Evolutionary conservation across 2,329 filamentous ascomycete species (phyloP), one percentile per base, ranked within the genome.

Genomic region (Pseudocercospora fuligena): DNA sequence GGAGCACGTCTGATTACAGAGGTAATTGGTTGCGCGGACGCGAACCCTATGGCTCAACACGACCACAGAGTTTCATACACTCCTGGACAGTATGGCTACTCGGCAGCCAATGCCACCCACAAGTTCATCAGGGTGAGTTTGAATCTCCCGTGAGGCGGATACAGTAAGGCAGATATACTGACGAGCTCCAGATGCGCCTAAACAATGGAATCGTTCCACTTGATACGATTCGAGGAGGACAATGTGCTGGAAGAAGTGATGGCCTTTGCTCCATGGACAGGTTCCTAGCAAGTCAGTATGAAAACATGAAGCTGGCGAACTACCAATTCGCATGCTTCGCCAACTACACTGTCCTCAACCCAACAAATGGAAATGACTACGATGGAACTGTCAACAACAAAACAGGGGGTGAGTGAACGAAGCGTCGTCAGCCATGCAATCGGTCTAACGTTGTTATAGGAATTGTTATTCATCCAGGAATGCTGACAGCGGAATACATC

Each of bases 1-100:
- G 85, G 84, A 23, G 85, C 81, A 3, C 81, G 84, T 19, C 79
- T 88, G 31, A 78, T 86, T 53, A 86, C 86, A 1, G 86, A 88
- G 75, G 80, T 86, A 29, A 84, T 87, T 69, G 85, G 83, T 36
- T 88, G 86, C 70, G 75, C 78, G 2, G 63, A 68, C 0, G 58
- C 79, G 0, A 65, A 81, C 56, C 83, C 86, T 0, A 71, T 71
- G 4, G 74, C 80, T 0, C 79, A 81, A 2, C 78, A 80, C 36
- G 67, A 76, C 1, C 71, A 83, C 46, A 75, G 79, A 25, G 80
- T 80, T 0, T 71, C 78, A 16, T 85, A 85, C 74, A 78, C 77
- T 47, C 78, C 80, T 0, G 73, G 69, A 0, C 80, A 83, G 63
- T 84, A 84, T 66, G 83, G 82, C 51, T 85, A 84, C 73, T 72